Base-by-base conservation (phyloP, 768 basidiomycete genomes). In the Gymnopilus junonius region DNA sequence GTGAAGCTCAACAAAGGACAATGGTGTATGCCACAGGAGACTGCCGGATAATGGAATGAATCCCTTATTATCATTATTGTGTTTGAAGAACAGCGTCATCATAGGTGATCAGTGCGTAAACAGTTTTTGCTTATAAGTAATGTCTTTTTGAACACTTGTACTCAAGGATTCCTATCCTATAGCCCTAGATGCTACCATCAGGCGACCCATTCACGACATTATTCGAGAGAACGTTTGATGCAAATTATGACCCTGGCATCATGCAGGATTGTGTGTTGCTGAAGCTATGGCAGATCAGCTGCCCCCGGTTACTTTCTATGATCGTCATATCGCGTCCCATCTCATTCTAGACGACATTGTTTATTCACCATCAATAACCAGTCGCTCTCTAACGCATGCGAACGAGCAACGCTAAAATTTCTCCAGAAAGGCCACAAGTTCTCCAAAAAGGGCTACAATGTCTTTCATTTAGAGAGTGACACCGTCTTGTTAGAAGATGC, bases 281-380 rank as follows among this genome's bases (percentile, higher is more conserved):
- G 45, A 12, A 5, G 25, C 23, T 4, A 4, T 58, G 25, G 15
- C 14, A 20, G 25, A 29, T 20, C 11, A 21, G 8, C 11, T 27
- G 10, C 21, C 39, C 4, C 56, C 62, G 1, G 35, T 63, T 11
- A 25, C 45, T 4, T 64, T 64, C 45, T 64, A 64, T 35, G 63
- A 64, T 5, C 57, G 53, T 2, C 63, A 64, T n/a, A 15, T 64
- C 15, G 21, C 25, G 4, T 39, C 58, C 14, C 54, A 55, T 15
- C 54, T 59, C n/a, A 23, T 55, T 25, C 54, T 39, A 4, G 55
- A 48, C 21, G 21, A 59, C 12, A 29, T 64, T 4, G 15, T 27
- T 8, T 21, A 25, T 31, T 34, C 34, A 17, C 32, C 57, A 3
- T 55, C 53, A 2, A 11, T 64, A 4, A 8, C 3, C 20, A 5